Conservation (phyloP, 202 grass and related monocot species). For the Carex arenaria region DNA sequence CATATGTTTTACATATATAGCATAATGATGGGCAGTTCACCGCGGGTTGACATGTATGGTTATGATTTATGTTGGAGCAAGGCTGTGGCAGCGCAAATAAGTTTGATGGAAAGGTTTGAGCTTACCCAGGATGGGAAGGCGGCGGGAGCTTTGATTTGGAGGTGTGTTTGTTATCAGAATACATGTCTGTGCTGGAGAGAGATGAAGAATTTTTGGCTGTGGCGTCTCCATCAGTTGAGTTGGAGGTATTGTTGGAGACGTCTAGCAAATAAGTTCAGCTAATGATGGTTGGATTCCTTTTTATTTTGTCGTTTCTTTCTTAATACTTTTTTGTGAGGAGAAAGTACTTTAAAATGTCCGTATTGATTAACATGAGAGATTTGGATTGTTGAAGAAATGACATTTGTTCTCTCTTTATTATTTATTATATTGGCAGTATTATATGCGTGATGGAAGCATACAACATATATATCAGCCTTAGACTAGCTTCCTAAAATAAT, state of each 20-base stretch:
- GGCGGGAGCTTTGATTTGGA: conserved; percentile 29
- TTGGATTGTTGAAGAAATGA: background rate
- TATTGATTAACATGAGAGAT: background rate
- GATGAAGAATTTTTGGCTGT: conserved; percentile 34
- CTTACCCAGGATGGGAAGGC: conserved; percentile 7
- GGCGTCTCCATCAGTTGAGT: conserved; percentile 4
- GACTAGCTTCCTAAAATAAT: too few species aligned
- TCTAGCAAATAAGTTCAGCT: background rate
- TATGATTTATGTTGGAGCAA: conserved; percentile 44
- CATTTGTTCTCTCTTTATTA: too few species aligned
- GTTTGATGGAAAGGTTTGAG: conserved; percentile 25
- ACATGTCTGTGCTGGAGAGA: conserved; percentile 3
- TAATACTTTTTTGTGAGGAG: background rate
- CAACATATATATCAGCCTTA: too few species aligned
- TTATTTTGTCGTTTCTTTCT: background rate
- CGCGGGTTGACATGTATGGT: conserved; percentile 37
- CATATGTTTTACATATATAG: conserved; percentile 19
- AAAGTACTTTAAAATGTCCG: background rate
- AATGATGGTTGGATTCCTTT: background rate
- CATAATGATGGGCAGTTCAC: conserved; percentile 22
- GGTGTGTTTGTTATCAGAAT: conserved; percentile 20
- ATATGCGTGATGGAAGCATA: too few species aligned
- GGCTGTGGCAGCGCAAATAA: conserved; percentile 22
- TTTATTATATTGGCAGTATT: too few species aligned
- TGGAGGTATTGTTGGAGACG: background rate